Base-by-base conservation (phyloP, 1,284 basidiomycete genomes). In the Schizophyllum commune region DNA sequence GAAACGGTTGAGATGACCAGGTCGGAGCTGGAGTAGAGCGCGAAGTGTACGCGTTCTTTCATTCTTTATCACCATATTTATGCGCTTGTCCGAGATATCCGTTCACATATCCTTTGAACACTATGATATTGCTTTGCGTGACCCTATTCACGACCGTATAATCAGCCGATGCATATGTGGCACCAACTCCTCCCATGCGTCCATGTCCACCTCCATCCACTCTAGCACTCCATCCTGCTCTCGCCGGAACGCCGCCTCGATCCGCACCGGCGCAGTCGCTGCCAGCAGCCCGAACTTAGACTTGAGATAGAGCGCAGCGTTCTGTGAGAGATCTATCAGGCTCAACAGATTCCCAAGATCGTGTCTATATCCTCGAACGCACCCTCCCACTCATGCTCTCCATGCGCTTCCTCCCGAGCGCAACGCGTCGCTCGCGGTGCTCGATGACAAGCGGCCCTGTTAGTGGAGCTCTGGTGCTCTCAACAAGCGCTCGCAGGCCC, bases 171-270 rank as follows among this genome's bases (percentile, higher is more conserved):
- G 63, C 58, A 73, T 70, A 52, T 69, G 66, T 21, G 67, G 67
- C 19, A 72, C 68, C 47, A 73, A 63, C 62, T 74, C 72, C 64
- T 74, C 73, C 73, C 73, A 74, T 52, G 72, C 68, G 62, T 75
- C 72, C 65, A 74, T 62, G 58, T 75, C 73, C 17, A 74, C 65
- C 63, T 74, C 73, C 9, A 73, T 68, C 58, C 64, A 72, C 52
- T 63, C 60, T 9, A 47, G 17, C 39, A 8, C 39, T 8, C 39
- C 39, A 6, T 68, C 69, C 13, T 65, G 62, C 20, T 65, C 66
- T 8, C 64, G 67, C 20, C 67, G 63, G 61, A 74, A 72, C 33
- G 65, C 62, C 9, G 69, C 73, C 57, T 73, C 65, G 27, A 74
- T 55, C 57, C 68, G 69, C 51, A 72, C 57, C 53, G 71, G 65